A percentile compares a stretch with the other conserved stretches of the same genome.
These are phyloP conservation scores for Sophora flavescens DNA, from an alignment of 306 rosid genomes.

Conservation along the genomic window DNA sequence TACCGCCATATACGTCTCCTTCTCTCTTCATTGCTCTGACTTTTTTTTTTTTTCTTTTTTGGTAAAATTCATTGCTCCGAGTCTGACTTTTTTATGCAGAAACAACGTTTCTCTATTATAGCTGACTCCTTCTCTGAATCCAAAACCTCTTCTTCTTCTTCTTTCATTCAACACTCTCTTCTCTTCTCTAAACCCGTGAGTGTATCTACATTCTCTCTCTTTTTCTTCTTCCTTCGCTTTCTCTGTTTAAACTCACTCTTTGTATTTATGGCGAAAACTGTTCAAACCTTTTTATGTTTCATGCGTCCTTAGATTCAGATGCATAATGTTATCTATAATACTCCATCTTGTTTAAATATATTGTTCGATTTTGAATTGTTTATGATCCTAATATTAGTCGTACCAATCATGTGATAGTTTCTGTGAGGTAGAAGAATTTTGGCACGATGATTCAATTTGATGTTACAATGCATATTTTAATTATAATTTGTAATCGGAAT, in stretches of 20 bases:
- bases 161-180: neutral
- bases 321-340: neutral
- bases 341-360: neutral
- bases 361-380: neutral
- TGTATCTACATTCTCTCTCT: neutral
- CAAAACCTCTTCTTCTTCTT: neutral
- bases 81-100: too few species aligned
- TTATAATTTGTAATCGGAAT: neutral
- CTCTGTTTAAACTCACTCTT: neutral
- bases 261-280: neutral
- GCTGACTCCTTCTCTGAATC: neutral
- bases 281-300: neutral
- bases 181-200: neutral
- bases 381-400: neutral
- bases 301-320: neutral
- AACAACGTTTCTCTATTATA: too few species aligned
- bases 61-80: too few species aligned
- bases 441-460: too few species aligned
- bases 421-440: too few species aligned
- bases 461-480: neutral
- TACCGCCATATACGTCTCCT: too few species aligned
- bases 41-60: too few species aligned
- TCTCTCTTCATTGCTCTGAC: too few species aligned
- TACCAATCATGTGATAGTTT: neutral
- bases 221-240: neutral